Evolutionary conservation across 768 basidiomycete genomes (phyloP), one percentile per base, ranked within the genome.

Genomic region (Trametopsis cervina): DNA sequence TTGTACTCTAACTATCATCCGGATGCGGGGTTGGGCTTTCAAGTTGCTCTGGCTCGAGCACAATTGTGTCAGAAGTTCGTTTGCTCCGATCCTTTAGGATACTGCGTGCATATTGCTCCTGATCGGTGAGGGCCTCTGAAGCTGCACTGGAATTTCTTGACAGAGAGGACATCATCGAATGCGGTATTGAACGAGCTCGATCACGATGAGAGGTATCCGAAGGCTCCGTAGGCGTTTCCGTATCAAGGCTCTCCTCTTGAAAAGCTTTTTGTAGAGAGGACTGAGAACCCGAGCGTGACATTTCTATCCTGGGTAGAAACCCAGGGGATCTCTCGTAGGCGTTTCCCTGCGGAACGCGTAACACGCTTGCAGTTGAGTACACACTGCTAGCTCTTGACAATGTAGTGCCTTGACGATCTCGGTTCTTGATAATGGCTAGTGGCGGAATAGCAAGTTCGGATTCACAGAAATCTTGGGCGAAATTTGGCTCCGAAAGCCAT

Each of bases 101-200:
- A 13, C 40, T 27, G 49, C 50, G 51, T 24, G 61, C 61, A 21
- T 57, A 60, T 25, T 52, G 54, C 47, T 63, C 61, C 15, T 51
- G 54, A 36, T 60, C 61, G 1, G 57, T 59, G 36, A 63, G 52
- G 9, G 45, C 39, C 11, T 51, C 59, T n/a, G 59, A 57, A 17
- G 17, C 17, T 4, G 49, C 18, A 40, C 53, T 58, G 1, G 18
- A 29, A 1, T 44, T 36, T 44, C 54, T 60, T 2, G 53, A 52
- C 39, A 42, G 35, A 18, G 57, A 54, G 23, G 61, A 62, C 57
- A 62, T 62, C 15, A 57, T 51, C 11, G 60, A 57, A 4, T 29
- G 45, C 24, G 57, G 54, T 4, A 11, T 18, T 4, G 38, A 13
- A 24, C 20, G 45, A n/a, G 18, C 20, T 20, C 24, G 46, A 27